Evolutionary conservation across 2,329 filamentous ascomycete genomes (phyloP).

Genomic region (Penicillium paneum): DNA sequence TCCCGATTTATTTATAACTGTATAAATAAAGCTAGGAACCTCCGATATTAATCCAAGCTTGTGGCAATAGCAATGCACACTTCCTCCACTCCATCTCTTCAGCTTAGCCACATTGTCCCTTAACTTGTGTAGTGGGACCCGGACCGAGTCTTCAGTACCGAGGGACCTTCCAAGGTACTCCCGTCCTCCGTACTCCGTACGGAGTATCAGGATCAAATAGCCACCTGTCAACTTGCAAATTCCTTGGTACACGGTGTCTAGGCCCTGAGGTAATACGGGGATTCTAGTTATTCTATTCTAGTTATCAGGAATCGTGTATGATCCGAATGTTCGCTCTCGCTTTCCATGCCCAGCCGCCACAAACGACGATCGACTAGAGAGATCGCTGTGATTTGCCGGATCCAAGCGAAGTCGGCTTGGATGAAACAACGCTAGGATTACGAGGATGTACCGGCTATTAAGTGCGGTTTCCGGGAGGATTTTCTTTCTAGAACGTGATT

Average conservation of each 20-base stretch:
- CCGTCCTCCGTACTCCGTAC: no score
- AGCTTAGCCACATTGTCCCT: not conserved
- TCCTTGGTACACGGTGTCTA: not conserved
- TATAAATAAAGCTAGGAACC: not conserved
- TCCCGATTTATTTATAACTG: not conserved
- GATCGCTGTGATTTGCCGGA: conserved; percentile 2
- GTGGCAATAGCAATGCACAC: not conserved
- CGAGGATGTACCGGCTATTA: not conserved
- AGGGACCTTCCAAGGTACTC: not conserved
- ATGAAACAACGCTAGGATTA: not conserved
- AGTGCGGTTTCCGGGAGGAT: not conserved
- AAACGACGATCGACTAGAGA: conserved; percentile 11
- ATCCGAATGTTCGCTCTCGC: not conserved
- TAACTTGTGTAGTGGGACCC: not conserved
- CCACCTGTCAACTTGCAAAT: not conserved
- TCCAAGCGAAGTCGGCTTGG: not conserved
- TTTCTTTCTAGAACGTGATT: no score
- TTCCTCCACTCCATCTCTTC: not conserved
- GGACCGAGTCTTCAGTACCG: not conserved
- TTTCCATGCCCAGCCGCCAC: conserved; percentile 3
- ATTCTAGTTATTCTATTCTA: not conserved
- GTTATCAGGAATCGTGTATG: not conserved
- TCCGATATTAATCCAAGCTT: not conserved
- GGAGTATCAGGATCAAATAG: not conserved
- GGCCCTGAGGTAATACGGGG: not conserved